Base-by-base conservation (phyloP, 2,329 filamentous ascomycete species). In the Pseudopyrenochaeta lycopersici region DNA sequence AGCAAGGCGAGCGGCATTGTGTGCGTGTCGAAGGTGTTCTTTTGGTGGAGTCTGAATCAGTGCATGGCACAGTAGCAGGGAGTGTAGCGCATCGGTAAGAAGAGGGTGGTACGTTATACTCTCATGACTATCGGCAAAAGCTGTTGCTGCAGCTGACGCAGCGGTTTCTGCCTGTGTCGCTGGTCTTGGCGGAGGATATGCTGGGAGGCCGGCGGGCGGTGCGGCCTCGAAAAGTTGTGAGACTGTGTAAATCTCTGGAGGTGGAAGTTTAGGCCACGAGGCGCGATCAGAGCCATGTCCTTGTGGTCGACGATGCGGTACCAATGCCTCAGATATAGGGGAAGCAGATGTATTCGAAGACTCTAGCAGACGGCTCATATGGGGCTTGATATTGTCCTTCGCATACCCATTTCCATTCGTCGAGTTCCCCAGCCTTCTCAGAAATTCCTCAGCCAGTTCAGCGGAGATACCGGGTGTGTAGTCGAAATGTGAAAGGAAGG, bases 41-140 rank as follows among this genome's bases (percentile, higher is more conserved):
- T 90, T 91, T 10, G 85, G 75, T 0, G 90, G 90, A 0, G 91
- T 96, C 74, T 94, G 91, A 7, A 91, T 77, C 9, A 96, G 84
- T n/a, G 85, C 85, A 74, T 96, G 91, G 62, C 88, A 90, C 35
- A 96, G 84, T 7, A 96, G 85, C 1, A 95, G 76, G 4, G 87
- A 88, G 73, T 96, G 91, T 0, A 96, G 82, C 1, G 89, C 89
- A 61, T 96, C 91, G 6, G 87, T 87, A 10, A 96, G 81, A 7
- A 95, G 82, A 0, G 91, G 92, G 66, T 96, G 91, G 71, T 91
- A 95, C 1, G 90, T 95, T 23, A 91, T 82, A 35, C 84, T 83
- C 76, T 92, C 90, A 38, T 85, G 81, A 46, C 77, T 80, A 50
- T 81, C 78, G 10, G 78, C 71, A 40, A 73, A 70, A 49, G 70